Evolutionary conservation across 2,329 filamentous ascomycete species (phyloP).

Genomic region (Epichloe hybrida): DNA sequence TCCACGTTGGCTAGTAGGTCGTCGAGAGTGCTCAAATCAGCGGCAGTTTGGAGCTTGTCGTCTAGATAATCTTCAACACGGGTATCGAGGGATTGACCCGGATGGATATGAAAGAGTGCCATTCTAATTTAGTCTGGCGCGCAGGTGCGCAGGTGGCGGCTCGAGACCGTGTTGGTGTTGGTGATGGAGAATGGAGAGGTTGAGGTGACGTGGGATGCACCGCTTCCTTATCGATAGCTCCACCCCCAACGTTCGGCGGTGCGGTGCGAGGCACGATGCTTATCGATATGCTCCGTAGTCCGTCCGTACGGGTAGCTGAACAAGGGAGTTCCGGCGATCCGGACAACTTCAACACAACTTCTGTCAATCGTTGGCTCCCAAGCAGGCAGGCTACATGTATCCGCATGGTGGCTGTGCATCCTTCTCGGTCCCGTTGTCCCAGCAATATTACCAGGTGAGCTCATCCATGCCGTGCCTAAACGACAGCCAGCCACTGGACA

Average conservation of each 20-base stretch:
- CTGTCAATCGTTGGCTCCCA: too few relatives aligned
- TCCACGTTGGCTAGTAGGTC: slow-evolving; percentile 64
- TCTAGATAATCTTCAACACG: slow-evolving; percentile 84
- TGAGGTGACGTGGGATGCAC: neutral
- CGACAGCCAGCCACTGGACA: too few relatives aligned
- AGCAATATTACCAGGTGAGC: too few relatives aligned
- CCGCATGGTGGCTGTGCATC: too few relatives aligned
- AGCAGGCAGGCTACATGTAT: too few relatives aligned
- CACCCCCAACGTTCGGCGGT: neutral
- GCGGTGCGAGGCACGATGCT: too few relatives aligned
- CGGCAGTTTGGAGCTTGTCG: slow-evolving; percentile 79
- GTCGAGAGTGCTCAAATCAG: slow-evolving; percentile 72
- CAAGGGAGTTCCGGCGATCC: too few relatives aligned
- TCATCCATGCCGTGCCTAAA: too few relatives aligned
- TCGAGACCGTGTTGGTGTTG: neutral
- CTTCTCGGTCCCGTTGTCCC: too few relatives aligned
- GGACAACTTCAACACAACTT: too few relatives aligned
- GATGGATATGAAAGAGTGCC: slow-evolving; percentile 10
- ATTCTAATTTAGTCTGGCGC: slow-evolving; percentile 4
- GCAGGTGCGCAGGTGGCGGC: neutral
- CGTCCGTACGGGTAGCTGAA: too few relatives aligned
- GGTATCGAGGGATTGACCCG: slow-evolving; percentile 33
- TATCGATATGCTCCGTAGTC: too few relatives aligned
- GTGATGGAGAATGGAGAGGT: neutral
- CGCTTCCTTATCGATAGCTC: neutral